Conservation (phyloP, 345 rosid species). For the Mercurialis annua region DNA sequence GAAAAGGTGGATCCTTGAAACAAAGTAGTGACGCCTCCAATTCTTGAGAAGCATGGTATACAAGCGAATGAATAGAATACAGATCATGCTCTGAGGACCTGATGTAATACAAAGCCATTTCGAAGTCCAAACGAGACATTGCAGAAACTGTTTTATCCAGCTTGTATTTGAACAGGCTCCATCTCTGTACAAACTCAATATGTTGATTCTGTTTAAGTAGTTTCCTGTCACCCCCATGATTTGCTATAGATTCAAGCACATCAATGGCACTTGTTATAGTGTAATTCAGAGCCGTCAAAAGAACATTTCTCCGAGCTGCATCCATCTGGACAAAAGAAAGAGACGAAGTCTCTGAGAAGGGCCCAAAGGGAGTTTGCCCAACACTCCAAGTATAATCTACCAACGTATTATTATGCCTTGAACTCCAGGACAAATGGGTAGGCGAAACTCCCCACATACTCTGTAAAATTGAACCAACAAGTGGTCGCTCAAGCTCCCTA, state of each 20-base stretch:
- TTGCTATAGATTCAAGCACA: conserved; percentile 64
- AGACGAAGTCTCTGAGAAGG: conserved; percentile 75
- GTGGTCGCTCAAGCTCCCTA: conserved; percentile 76
- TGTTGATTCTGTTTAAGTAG: conserved; percentile 59
- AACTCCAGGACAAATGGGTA: conserved; percentile 85
- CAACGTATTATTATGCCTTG: conserved; percentile 68
- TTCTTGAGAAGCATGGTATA: conserved; percentile 74
- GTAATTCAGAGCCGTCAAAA: conserved; percentile 72
- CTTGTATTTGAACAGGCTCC: conserved; percentile 85
- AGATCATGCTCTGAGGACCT: conserved; percentile 86
- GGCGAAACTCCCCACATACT: conserved; percentile 99
- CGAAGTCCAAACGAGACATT: conserved; percentile 75
- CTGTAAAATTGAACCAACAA: conserved; percentile 89
- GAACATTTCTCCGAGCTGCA: conserved; percentile 80
- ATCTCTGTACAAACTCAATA: conserved; percentile 73
- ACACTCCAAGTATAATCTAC: conserved; percentile 98
- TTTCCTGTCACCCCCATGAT: conserved; percentile 81
- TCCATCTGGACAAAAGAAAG: conserved; percentile 92
- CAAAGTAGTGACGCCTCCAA: conserved; percentile 86
- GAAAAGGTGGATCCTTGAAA: conserved; percentile 94
- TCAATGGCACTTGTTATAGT: conserved; percentile 73
- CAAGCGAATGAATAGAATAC: conserved; percentile 71
- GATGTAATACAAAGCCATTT: conserved; percentile 73
- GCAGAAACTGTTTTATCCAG: conserved; percentile 80
- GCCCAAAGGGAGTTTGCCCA: conserved; percentile 97